phyloP scores from a whole-genome alignment of 768 basidiomycete species.

The Rubroboletus pulcherrimus region DNA sequence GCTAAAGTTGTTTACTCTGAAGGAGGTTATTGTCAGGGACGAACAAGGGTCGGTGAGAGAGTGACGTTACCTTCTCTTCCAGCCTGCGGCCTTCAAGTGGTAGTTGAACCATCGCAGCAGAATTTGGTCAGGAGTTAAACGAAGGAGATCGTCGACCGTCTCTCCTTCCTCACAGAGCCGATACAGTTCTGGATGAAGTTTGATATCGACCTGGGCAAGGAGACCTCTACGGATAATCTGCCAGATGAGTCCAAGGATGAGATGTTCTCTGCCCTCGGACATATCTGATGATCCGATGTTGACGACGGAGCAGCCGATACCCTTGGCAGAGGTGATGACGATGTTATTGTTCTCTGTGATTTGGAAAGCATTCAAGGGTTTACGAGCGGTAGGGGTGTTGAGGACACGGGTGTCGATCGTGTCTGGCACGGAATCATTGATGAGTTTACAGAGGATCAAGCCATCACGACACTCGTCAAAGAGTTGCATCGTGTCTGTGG shows the following conservation, averaged over 20 bases:
- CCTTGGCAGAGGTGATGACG: constrained; percentile 96
- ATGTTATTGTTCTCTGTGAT: constrained; percentile 99
- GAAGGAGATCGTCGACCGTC: constrained; percentile 92
- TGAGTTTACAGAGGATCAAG: constrained; percentile 93
- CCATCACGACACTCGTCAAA: constrained; percentile 98
- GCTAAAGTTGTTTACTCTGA: constrained; percentile 94
- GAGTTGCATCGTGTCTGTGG: constrained; percentile 95
- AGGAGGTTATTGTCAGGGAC: neutral
- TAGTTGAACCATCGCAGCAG: constrained; percentile 99
- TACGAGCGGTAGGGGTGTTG: constrained; percentile 78
- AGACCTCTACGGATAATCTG: constrained; percentile 95
- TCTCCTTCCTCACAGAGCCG: constrained; percentile 95
- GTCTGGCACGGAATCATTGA: constrained; percentile 99
- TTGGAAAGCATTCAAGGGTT: constrained; percentile 95
- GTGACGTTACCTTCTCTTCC: constrained; percentile 66
- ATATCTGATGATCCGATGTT: constrained; percentile 96
- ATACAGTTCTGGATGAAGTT: constrained; percentile 95
- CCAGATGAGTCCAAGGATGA: constrained; percentile 98
- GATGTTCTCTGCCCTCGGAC: constrained; percentile 89
- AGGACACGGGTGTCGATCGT: constrained; percentile 98
- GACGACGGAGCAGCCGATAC: constrained; percentile 97
- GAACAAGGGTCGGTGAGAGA: neutral
- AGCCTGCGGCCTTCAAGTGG: constrained; percentile 93
- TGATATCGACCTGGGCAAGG: constrained; percentile 94
- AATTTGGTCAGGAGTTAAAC: constrained; percentile 95